Conservation (phyloP, 2,329 filamentous ascomycete genomes). For the Ophiostoma fasciatum region DNA sequence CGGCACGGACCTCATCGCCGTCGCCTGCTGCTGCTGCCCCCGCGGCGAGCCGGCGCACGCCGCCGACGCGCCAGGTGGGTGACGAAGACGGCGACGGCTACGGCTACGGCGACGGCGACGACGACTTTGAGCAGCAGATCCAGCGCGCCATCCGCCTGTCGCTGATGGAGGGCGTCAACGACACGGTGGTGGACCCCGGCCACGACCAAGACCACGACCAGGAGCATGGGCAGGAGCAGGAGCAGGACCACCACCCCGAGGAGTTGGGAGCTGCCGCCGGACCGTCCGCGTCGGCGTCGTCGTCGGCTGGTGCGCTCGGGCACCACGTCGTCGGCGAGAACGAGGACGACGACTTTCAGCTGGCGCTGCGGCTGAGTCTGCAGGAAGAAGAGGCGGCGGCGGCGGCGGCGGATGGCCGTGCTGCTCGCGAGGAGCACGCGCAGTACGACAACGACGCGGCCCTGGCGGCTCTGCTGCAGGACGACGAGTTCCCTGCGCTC, state of each 20-base stretch:
- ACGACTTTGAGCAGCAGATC: conserved; percentile 45
- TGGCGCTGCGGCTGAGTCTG: conserved; percentile 45
- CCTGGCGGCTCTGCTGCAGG: conserved; percentile 12
- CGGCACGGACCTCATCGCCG: too few relatives aligned
- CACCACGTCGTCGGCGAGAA: conserved; percentile 13
- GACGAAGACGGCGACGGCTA: too few relatives aligned
- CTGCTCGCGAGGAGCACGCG: not conserved
- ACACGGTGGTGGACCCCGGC: conserved; percentile 13
- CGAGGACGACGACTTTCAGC: conserved; percentile 41
- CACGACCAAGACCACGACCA: conserved; percentile 19
- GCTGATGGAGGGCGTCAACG: conserved; percentile 39
- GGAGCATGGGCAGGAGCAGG: too few relatives aligned
- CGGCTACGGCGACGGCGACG: conserved; percentile 24
- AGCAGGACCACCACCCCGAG: too few relatives aligned
- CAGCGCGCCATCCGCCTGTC: conserved; percentile 49
- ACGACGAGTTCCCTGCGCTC: conserved; percentile 18
- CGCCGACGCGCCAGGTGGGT: too few relatives aligned
- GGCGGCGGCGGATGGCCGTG: not conserved
- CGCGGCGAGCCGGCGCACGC: too few relatives aligned
- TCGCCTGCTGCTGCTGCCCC: too few relatives aligned
- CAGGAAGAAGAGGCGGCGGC: conserved; percentile 31
- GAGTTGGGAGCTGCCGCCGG: too few relatives aligned
- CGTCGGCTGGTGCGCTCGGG: not conserved
- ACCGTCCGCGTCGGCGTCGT: conserved; percentile 21
- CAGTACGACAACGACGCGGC: conserved; percentile 7